A percentile compares a stretch with the other conserved stretches of the same genome.
Evolutionary conservation across 176 grass and related monocot species (phyloP).

Genomic region (Elymus sibiricus): DNA sequence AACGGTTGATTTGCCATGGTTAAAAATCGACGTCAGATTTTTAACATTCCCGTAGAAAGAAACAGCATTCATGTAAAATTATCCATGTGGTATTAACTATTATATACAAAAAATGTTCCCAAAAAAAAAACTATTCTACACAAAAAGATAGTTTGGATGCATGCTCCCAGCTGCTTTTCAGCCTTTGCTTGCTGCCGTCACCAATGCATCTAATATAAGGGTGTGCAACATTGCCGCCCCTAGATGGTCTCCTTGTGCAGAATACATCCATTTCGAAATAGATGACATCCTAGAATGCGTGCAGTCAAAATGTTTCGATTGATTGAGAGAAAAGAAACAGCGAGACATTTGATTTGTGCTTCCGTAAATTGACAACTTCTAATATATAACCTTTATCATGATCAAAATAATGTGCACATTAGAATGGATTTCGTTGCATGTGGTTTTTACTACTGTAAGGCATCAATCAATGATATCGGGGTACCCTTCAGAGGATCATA

Average conservation of each 20-base stretch:
- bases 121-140: conserved; percentile 19
- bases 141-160: background rate
- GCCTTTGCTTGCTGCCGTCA: background rate
- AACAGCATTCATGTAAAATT: background rate
- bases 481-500: conserved; percentile 18
- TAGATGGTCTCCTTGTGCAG: background rate
- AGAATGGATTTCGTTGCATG: conserved; percentile 5
- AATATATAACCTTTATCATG: background rate
- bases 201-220: background rate
- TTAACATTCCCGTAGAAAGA: background rate
- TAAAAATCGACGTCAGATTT: too few relatives aligned
- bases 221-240: background rate
- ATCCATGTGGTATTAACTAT: conserved; percentile 6
- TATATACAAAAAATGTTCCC: background rate
- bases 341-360: background rate
- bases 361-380: conserved; percentile 2
- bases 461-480: background rate
- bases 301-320: background rate
- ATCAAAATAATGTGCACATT: background rate
- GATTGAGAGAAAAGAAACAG: background rate
- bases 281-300: background rate
- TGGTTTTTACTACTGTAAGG: background rate
- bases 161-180: background rate
- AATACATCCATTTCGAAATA: background rate
- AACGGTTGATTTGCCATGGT: too few relatives aligned